Base-by-base conservation (phyloP, 495 filamentous ascomycete species). In the Hypoxylon crocopeplum region DNA sequence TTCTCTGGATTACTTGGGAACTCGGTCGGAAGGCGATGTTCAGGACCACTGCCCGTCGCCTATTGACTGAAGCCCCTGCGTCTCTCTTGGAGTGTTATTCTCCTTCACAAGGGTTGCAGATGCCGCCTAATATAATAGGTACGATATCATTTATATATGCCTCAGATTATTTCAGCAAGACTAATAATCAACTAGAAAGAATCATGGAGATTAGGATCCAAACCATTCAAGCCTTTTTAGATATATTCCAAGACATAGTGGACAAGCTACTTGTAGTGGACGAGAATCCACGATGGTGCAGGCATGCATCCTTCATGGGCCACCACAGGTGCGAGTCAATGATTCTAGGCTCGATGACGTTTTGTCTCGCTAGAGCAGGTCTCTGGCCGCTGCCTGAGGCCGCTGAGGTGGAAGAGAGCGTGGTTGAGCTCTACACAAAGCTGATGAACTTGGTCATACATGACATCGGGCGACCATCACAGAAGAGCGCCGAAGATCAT, bases 291-390 rank as follows among this genome's bases (percentile, higher is more conserved):
- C 25, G 56, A 19, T 51, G 48, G 48, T 54, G 56, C 13, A 39
- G 29, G 1, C 56, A 60, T 17, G 56, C 48, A 1, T 12, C 19
- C 5, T 53, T 16, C 7, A 45, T 54, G 56, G 56, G 48, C 17
- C 39, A 12, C 15, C 49, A 54, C 29, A 45, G 25, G 32, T 60
- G 56, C 19, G 56, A 60, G 38, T 60, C 56, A 6, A 60, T 60
- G 48, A 60, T 60, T 17, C 32, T 60, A 7, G 56, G 48, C 7
- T 60, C 56, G 3, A 51, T 60, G 27, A 60, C 39, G 11, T 60
- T 60, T 27, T 54, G 56, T 17, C 44, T 60, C 16, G 20, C 19
- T 11, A 51, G 48, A 12, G 48, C 37, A 4, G 32, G 47, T 33
- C 48, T 60, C 2, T 60, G 56, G 56, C 56, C 48, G 12, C 39